Evolutionary conservation across 2,329 filamentous ascomycete genomes (phyloP), one percentile per base, ranked within the genome.

Genomic region (Pyrenophora tritici-repentis): DNA sequence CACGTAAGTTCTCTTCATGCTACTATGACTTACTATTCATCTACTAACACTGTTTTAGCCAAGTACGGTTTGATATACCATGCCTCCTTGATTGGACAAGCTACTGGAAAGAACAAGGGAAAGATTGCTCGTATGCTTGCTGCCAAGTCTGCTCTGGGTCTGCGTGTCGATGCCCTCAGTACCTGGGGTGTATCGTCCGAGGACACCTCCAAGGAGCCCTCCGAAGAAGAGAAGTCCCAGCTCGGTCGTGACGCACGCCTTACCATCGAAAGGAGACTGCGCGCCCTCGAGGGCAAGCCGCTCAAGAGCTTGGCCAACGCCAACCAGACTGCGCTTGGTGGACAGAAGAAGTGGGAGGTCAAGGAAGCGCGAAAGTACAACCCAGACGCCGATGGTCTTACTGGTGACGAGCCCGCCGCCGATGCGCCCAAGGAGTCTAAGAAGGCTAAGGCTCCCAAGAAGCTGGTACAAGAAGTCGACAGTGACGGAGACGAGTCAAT

Each of bases 121-220:
- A 99, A 99, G 83, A 96, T 99, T 71, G 94, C 94, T 35, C 90
- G 94, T 83, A 91, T 96, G 81, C 84, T 99, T 55, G 89, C 94
- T 41, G 89, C 93, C 63, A 97, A 97, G 82, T 87, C 93, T 39
- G 91, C 94, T 20, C 85, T 99, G 42, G 92, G 92, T 81, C 82
- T 97, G 41, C 91, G 94, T 77, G 89, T 96, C 42, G 94, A 99
- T 75, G 91, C 94, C 22, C 83, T 95, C 37, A 86, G 87, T 46
- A 89, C 92, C 58, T 91, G 89, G 81, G 84, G 84, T 57, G 82
- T 83, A 39, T 84, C 88, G 50, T 85, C 84, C 53, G 70, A 71
- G 40, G 66, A 68, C 46, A 65, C 63, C 12, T 43, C 55, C n/a
- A 57, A 71, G 61, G 78, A 83, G 58, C 81, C 86, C 18, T 90